A percentile compares a stretch with the other conserved stretches of the same genome.
Evolutionary conservation across 345 rosid species (phyloP).

Genomic region (thale cress (Arabidopsis thaliana)): TAIR10.1 NC_003074.8:5069001-5069500

Average conservation of each 20-base stretch:
- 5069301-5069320: constrained; percentile 86
- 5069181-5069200: constrained; percentile 7
- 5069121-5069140: constrained; percentile 3
- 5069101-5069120: constrained; percentile 10
- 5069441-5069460: constrained; percentile 90
- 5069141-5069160: constrained; percentile 38
- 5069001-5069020: too few relatives aligned
- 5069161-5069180: constrained; percentile 13
- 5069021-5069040: too few relatives aligned
- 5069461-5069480: not conserved
- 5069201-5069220: constrained; percentile 12
- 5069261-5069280: constrained; percentile 83
- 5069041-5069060: too few relatives aligned
- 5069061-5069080: not conserved
- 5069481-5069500: not conserved
- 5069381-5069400: constrained; percentile 85
- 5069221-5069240: constrained; percentile 40
- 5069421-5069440: constrained; percentile 94
- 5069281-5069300: constrained; percentile 81
- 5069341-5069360: constrained; percentile 83
- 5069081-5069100: constrained; percentile 15
- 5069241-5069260: constrained; percentile 81
- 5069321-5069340: constrained; percentile 74
- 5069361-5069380: constrained; percentile 85
- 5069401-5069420: constrained; percentile 75